Evolutionary conservation across 106 monocot genomes (phyloP).

Genomic region (Acorus gramineus): DNA sequence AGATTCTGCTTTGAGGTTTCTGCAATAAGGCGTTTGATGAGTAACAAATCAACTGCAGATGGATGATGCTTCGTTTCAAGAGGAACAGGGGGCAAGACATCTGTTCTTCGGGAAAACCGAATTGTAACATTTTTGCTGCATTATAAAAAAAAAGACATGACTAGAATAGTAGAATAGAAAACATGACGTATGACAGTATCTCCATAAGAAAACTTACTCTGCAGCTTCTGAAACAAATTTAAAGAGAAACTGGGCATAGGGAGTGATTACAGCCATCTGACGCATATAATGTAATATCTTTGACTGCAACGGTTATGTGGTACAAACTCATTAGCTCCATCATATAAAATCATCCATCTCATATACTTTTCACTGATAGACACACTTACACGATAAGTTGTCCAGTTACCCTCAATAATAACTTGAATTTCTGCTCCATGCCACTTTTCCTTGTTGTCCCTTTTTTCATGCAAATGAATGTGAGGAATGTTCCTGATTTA

Average conservation of each 20-base stretch:
- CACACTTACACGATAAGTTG: conserved; percentile 83
- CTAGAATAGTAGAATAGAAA: background rate
- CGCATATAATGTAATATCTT: conserved; percentile 99
- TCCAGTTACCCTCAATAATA: conserved; percentile 97
- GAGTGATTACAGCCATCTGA: conserved; percentile 98
- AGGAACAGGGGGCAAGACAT: conserved; percentile 94
- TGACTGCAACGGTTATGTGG: conserved; percentile 34
- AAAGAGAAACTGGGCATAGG: conserved; percentile 88
- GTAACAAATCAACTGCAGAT: conserved; percentile 96
- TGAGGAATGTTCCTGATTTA: conserved; percentile 79
- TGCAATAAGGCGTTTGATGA: conserved; percentile 80
- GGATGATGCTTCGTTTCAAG: conserved; percentile 95
- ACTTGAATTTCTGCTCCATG: conserved; percentile 99
- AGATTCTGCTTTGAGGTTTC: conserved; percentile 90
- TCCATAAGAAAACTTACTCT: conserved; percentile 50
- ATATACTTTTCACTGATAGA: background rate
- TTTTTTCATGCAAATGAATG: conserved; percentile 91
- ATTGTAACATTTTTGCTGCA: conserved; percentile 74
- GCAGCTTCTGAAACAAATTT: conserved; percentile 58
- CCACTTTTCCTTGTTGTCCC: conserved; percentile 73
- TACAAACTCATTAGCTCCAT: too few species aligned
- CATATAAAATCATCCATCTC: too few species aligned
- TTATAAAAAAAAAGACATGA: conserved; percentile 3
- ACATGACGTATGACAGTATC: background rate
- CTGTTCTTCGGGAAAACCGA: conserved; percentile 79